A percentile compares a stretch with the other conserved stretches of the same genome.
phyloP scores from a whole-genome alignment of 1,284 basidiomycete species.

The Ceratobasidium theobromae region DNA sequence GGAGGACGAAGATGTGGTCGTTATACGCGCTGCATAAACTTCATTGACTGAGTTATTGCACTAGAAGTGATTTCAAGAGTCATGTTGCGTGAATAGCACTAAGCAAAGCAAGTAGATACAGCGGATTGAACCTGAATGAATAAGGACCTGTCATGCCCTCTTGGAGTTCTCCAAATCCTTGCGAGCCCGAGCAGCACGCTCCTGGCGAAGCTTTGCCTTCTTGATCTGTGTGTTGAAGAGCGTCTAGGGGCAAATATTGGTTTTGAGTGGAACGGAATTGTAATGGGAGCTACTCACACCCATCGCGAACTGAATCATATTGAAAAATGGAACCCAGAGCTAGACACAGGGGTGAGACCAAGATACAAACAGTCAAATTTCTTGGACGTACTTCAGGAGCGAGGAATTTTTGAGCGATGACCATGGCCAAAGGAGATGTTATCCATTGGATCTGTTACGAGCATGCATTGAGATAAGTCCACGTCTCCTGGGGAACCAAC shows the following conservation, averaged over 20 bases:
- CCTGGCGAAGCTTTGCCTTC: slow-evolving; percentile 49
- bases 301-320: slow-evolving; percentile 62
- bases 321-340: slow-evolving; percentile 79
- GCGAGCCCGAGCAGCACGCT: slow-evolving; percentile 16
- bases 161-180: slow-evolving; percentile 28
- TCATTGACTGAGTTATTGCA: background rate
- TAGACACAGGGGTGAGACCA: slow-evolving; percentile 38
- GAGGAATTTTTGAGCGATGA: slow-evolving; percentile 73
- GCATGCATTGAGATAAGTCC: slow-evolving; percentile 17
- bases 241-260: slow-evolving; percentile 49
- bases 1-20: background rate
- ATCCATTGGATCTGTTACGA: slow-evolving; percentile 64
- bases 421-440: slow-evolving; percentile 68
- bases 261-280: background rate
- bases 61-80: background rate
- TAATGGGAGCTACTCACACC: slow-evolving; percentile 51
- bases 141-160: background rate
- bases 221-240: slow-evolving; percentile 72
- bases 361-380: background rate
- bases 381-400: slow-evolving; percentile 57
- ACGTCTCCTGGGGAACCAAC: slow-evolving; percentile 36
- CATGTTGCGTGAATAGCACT: background rate
- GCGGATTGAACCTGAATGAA: background rate
- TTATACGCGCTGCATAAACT: background rate
- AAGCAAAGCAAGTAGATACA: slow-evolving; percentile 6